Evolutionary conservation across 805 yeast genomes (phyloP).

Genomic region (Saturnispora zaruensis): DNA sequence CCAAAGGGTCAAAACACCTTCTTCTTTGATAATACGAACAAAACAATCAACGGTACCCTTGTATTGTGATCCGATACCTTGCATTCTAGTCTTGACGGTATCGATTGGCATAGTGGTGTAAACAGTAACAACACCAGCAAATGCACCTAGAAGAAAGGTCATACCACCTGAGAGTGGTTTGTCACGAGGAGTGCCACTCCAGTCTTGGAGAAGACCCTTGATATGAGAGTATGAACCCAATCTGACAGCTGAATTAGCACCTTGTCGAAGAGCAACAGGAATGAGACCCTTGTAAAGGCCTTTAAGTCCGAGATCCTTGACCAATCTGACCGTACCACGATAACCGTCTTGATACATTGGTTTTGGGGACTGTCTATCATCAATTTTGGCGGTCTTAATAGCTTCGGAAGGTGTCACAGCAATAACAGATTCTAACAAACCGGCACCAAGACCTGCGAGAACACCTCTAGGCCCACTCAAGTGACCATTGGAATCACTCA

Average conservation of each 20-base stretch:
- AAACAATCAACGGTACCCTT: constrained; percentile 77
- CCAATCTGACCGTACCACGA: constrained; percentile 53
- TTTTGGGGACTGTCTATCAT: constrained; percentile 68
- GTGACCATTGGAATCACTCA: constrained; percentile 80
- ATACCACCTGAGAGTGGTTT: constrained; percentile 69
- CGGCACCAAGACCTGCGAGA: constrained; percentile 96
- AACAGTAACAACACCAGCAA: constrained; percentile 84
- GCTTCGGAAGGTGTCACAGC: constrained; percentile 98
- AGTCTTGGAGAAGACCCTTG: constrained; percentile 68
- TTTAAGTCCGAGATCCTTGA: constrained; percentile 68
- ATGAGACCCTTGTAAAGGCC: constrained; percentile 85
- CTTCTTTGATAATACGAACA: constrained; percentile 67
- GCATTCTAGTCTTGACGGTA: constrained; percentile 96
- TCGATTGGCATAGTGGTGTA: constrained; percentile 94
- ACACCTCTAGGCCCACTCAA: constrained; percentile 87
- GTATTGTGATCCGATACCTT: constrained; percentile 71
- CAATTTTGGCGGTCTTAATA: constrained; percentile 90
- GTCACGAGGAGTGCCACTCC: constrained; percentile 54
- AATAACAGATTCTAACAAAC: constrained; percentile 78
- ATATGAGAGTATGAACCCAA: constrained; percentile 87
- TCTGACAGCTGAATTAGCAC: constrained; percentile 91
- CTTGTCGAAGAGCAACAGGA: constrained; percentile 93
- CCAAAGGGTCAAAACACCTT: constrained; percentile 90
- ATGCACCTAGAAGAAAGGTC: constrained; percentile 84
- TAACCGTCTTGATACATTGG: constrained; percentile 72